These are phyloP conservation scores for Capsella rubella DNA, from an alignment of 441 rosid species.

Conservation along the genomic window DNA sequence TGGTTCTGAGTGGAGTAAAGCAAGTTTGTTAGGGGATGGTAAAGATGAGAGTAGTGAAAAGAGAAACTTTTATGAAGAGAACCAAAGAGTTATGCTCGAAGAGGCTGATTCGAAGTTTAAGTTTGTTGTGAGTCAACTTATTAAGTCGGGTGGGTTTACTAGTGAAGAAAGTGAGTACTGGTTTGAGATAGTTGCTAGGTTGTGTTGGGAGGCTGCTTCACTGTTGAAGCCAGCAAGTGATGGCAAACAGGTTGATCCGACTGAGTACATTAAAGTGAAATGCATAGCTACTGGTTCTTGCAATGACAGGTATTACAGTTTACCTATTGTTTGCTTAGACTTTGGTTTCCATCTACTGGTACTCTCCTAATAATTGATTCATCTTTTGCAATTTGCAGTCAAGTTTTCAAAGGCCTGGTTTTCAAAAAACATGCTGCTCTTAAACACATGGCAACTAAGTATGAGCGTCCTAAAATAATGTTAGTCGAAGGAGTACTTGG, in stretches of 20 bases:
- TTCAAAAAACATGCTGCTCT: conserved; percentile 97
- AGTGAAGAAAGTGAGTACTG: conserved; percentile 61
- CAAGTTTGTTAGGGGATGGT: conserved; percentile 60
- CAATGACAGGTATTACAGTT: conserved; percentile 63
- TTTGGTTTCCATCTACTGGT: conserved; percentile 13
- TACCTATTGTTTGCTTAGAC: background rate
- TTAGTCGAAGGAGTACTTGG: conserved; percentile 79
- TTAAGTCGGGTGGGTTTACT: conserved; percentile 58
- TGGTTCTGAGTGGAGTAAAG: conserved; percentile 71
- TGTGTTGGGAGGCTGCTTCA: conserved; percentile 95
- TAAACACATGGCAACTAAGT: conserved; percentile 92
- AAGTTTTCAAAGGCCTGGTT: conserved; percentile 87
- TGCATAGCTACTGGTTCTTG: conserved; percentile 90
- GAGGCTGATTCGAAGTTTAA: conserved; percentile 75
- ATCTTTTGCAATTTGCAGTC: conserved; percentile 55
- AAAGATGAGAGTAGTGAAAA: conserved; percentile 51
- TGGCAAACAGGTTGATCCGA: conserved; percentile 67
- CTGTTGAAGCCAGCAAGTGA: conserved; percentile 69
- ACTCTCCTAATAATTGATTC: conserved; percentile 11
- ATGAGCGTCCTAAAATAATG: conserved; percentile 80
- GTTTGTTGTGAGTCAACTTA: conserved; percentile 65
- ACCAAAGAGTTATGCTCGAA: conserved; percentile 63
- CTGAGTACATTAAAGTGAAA: conserved; percentile 83
- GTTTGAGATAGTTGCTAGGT: conserved; percentile 71
- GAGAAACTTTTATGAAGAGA: conserved; percentile 63